Evolutionary conservation across 768 basidiomycete species (phyloP), one percentile per base, ranked within the genome.

Genomic region (Mycena olivaceomarginata): DNA sequence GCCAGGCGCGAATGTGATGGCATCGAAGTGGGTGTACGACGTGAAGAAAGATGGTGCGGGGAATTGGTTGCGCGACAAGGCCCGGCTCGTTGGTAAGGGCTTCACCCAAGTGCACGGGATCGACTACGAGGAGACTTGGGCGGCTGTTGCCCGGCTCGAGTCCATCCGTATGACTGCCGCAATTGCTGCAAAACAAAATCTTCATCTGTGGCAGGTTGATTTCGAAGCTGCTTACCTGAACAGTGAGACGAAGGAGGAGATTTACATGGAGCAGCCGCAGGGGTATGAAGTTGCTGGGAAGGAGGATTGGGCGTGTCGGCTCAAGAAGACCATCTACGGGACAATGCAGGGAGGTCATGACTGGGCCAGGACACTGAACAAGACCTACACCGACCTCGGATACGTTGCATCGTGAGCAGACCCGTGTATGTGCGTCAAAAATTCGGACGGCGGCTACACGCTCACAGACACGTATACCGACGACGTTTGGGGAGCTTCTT

Each of bases 261-360:
- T 31, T 3, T 31, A 31, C 31, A 31, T 31, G 31, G 31, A 31
- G 31, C 31, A 31, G 31, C 31, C 31, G 15, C 20, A 39, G 1
- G 67, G 67, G 51, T 69, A 57, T 41, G 67, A 69, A 51, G 70
- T 70, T 4, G 18, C 59, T 7, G 70, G 70, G 16, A 70, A 70
- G 59, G 70, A 70, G 31, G 43, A 43, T 18, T 70, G 57, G 57
- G 70, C 70, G 37, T 72, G 70, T 39, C 11, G 60, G 25, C 45
- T 72, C 15, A 69, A 65, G 43, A 70, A 75, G 43, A 70, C 73
- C 5, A 67, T 69, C n/a, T 80, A 77, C 40, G 75, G 75, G 9
- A 77, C 64, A 5, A 76, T 70, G 74, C 77, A 76, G 64, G 72
- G 65, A 40, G 76, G 76, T 6, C 64, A 41, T 13, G 67, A 74